Conservation (phyloP, 768 basidiomycete species). For the Hygrophorus pudorinus region DNA sequence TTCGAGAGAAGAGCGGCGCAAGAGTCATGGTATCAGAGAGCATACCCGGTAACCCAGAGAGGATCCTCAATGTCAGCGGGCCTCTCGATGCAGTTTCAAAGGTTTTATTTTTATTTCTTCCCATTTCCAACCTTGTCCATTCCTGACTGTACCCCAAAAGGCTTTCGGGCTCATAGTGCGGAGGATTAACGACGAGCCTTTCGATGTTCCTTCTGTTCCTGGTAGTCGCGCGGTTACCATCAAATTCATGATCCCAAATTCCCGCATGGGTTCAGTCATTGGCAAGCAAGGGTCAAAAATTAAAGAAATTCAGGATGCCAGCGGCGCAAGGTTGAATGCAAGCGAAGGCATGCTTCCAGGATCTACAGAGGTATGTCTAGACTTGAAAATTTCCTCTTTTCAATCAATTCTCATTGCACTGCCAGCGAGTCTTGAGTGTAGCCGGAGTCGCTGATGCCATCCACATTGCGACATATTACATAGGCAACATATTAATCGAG, state of each 20-base stretch:
- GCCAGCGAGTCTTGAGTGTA: slow-evolving; percentile 90
- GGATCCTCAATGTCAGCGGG: slow-evolving; percentile 93
- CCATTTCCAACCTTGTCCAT: slow-evolving; percentile 1
- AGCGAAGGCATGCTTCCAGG: slow-evolving; percentile 98
- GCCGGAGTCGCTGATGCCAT: slow-evolving; percentile 98
- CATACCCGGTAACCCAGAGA: slow-evolving; percentile 98
- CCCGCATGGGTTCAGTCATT: slow-evolving; percentile 98
- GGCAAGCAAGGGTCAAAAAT: slow-evolving; percentile 97
- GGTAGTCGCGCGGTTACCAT: slow-evolving; percentile 98
- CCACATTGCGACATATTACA: slow-evolving; percentile 98
- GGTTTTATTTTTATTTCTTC: slow-evolving; percentile 30
- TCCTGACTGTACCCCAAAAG: too few species aligned
- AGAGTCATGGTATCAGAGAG: slow-evolving; percentile 97
- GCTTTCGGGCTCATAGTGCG: slow-evolving; percentile 98
- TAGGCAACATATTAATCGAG: slow-evolving; percentile 95
- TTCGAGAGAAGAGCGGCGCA: slow-evolving; percentile 94
- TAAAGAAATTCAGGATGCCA: slow-evolving; percentile 99
- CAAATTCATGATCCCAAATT: slow-evolving; percentile 99
- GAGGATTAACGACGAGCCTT: slow-evolving; percentile 98
- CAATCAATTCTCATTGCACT: slow-evolving; percentile 10
- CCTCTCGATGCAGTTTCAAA: slow-evolving; percentile 98
- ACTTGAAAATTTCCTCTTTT: slow-evolving; percentile 6
- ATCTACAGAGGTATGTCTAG: slow-evolving; percentile 92
- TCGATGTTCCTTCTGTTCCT: slow-evolving; percentile 94
- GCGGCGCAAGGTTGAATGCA: slow-evolving; percentile 91